phyloP scores from a whole-genome alignment of 129 eudicot species.

The Pseudognaphalium luteoalbum region DNA sequence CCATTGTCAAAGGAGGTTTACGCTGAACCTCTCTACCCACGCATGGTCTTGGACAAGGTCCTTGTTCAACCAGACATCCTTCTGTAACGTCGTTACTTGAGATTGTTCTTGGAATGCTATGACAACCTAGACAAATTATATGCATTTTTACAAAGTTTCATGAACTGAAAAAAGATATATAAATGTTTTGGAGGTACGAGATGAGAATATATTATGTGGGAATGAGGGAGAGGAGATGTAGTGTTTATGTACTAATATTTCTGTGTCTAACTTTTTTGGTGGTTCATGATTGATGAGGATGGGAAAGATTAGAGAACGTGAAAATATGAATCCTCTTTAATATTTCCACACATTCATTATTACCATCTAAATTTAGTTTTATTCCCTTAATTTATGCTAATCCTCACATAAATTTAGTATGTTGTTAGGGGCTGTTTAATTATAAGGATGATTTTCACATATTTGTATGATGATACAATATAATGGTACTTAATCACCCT shows the following conservation, averaged over 20 bases:
- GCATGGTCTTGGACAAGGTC: constrained; percentile 17
- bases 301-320: neutral
- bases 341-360: neutral
- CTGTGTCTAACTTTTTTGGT: constrained; percentile 17
- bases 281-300: constrained; percentile 12
- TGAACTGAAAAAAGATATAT: no score
- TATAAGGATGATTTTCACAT: neutral
- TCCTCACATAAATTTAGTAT: constrained; percentile 18
- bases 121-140: constrained; percentile 45
- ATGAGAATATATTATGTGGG: constrained; percentile 5
- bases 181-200: neutral
- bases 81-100: constrained; percentile 34
- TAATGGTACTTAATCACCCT: neutral
- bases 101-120: constrained; percentile 38
- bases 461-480: neutral
- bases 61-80: constrained; percentile 29
- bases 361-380: constrained; percentile 1
- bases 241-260: constrained; percentile 18
- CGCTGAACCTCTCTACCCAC: constrained; percentile 21
- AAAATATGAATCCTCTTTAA: constrained; percentile 5
- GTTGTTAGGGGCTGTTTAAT: neutral
- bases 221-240: constrained; percentile 23
- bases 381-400: constrained; percentile 6
- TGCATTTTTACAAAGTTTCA: constrained; percentile 17
- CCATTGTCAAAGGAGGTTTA: constrained; percentile 20